Percentiles rank a stretch among this genome's conserved stretches.
phyloP scores from a whole-genome alignment of 306 rosid genomes.

The Castanea crenata region DNA sequence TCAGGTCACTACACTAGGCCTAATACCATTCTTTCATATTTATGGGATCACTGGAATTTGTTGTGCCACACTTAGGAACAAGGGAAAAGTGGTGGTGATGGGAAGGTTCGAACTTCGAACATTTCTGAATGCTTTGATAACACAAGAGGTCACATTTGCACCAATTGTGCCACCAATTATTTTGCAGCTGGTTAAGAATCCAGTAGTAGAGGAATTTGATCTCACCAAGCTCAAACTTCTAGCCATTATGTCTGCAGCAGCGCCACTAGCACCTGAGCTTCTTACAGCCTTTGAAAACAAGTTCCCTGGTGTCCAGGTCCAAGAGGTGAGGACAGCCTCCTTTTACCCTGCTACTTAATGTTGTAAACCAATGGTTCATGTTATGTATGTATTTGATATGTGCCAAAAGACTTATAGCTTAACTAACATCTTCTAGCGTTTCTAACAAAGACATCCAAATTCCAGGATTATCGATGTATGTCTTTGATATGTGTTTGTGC shows the following conservation, averaged over 20 bases:
- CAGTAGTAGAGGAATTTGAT: constrained; percentile 76
- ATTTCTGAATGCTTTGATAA: constrained; percentile 65
- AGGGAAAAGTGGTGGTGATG: constrained; percentile 93
- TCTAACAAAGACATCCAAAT: too few species aligned
- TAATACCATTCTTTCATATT: constrained; percentile 86
- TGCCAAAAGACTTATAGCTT: background rate
- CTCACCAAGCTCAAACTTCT: constrained; percentile 77
- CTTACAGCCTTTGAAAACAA: constrained; percentile 66
- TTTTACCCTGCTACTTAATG: background rate
- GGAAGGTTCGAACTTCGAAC: constrained; percentile 69
- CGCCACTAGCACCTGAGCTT: constrained; percentile 89
- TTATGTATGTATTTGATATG: background rate
- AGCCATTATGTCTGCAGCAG: constrained; percentile 87
- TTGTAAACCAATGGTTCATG: too few species aligned
- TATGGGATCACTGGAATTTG: constrained; percentile 96
- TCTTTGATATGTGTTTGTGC: background rate
- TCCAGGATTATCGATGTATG: background rate
- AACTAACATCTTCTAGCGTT: accelerated
- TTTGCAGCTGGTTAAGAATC: constrained; percentile 74
- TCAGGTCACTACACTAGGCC: constrained; percentile 68
- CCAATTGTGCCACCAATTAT: constrained; percentile 94
- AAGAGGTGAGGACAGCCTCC: constrained; percentile 46
- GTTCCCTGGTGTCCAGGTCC: constrained; percentile 76
- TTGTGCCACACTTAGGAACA: constrained; percentile 74
- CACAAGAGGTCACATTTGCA: constrained; percentile 76